Percentiles rank a stretch among this genome's conserved stretches.
Conservation (phyloP, 2,329 filamentous ascomycete species). For the Hyphodiscus sp. region DNA sequence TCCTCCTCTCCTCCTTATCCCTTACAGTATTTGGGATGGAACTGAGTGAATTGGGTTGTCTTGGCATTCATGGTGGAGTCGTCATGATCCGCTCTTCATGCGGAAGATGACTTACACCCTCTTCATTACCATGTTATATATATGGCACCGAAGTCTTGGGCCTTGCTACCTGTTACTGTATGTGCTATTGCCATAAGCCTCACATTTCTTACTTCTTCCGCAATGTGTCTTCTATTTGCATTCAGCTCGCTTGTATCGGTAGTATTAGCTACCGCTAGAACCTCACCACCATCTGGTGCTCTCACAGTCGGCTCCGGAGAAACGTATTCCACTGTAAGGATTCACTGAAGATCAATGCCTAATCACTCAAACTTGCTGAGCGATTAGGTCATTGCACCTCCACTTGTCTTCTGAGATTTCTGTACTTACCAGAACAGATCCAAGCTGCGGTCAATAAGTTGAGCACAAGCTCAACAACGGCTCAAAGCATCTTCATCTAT, state of each 20-base stretch:
- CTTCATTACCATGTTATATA: too few species aligned
- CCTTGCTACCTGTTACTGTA: not conserved
- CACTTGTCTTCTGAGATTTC: not conserved
- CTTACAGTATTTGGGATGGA: too few species aligned
- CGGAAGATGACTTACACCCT: too few species aligned
- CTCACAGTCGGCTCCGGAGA: constrained; percentile 38
- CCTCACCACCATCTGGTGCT: constrained; percentile 39
- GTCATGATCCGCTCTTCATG: too few species aligned
- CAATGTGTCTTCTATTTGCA: constrained; percentile 24
- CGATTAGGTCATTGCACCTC: too few species aligned
- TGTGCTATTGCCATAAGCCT: not conserved
- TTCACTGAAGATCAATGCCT: too few species aligned
- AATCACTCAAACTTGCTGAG: too few species aligned
- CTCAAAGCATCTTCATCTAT: constrained; percentile 49
- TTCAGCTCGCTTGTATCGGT: constrained; percentile 20
- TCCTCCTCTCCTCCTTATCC: too few species aligned
- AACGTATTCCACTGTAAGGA: constrained; percentile 37
- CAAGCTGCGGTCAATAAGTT: constrained; percentile 45
- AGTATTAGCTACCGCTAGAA: constrained; percentile 30
- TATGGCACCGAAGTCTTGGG: too few species aligned
- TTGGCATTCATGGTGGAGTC: too few species aligned
- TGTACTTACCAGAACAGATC: constrained; percentile 28
- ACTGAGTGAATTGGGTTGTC: too few species aligned
- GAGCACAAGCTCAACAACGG: constrained; percentile 37
- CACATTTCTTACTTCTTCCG: constrained; percentile 1